Evolutionary conservation across 129 eudicot species (phyloP).

Genomic region (Oenanthe sinensis): DNA sequence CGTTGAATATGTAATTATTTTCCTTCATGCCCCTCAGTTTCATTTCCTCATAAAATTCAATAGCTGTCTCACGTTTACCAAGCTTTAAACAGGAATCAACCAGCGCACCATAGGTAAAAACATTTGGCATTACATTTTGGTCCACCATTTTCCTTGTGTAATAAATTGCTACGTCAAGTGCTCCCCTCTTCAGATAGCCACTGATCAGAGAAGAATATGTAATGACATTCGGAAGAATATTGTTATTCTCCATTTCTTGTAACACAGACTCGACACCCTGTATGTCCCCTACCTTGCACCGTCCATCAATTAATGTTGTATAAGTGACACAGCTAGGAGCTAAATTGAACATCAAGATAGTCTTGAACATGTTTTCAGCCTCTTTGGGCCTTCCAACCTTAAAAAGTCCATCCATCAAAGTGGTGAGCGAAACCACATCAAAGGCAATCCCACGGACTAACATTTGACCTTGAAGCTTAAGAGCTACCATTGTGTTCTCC

Average conservation of each 20-base stretch:
- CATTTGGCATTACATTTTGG: slow-evolving; percentile 54
- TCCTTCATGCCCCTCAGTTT: slow-evolving; percentile 55
- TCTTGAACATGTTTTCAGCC: slow-evolving; percentile 54
- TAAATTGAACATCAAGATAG: slow-evolving; percentile 29
- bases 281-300: slow-evolving; percentile 56
- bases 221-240: slow-evolving; percentile 52
- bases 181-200: slow-evolving; percentile 50
- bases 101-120: slow-evolving; percentile 42
- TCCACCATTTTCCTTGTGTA: slow-evolving; percentile 39
- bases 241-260: slow-evolving; percentile 55
- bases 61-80: slow-evolving; percentile 55
- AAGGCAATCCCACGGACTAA: slow-evolving; percentile 65
- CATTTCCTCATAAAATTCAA: slow-evolving; percentile 59
- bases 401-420: slow-evolving; percentile 76
- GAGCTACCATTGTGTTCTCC: slow-evolving; percentile 29
- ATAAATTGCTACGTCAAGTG: slow-evolving; percentile 44
- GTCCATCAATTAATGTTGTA: slow-evolving; percentile 65
- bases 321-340: slow-evolving; percentile 60
- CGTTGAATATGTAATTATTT: slow-evolving; percentile 53
- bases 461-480: slow-evolving; percentile 62
- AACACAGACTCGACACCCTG: slow-evolving; percentile 41
- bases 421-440: slow-evolving; percentile 62
- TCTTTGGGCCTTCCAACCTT: slow-evolving; percentile 52
- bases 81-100: slow-evolving; percentile 69
- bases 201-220: slow-evolving; percentile 68